These are phyloP conservation scores for Phlyctochytrium planicorne DNA, from an alignment of 192 early-diverging fungal genomes.

Conservation along the genomic window DNA sequence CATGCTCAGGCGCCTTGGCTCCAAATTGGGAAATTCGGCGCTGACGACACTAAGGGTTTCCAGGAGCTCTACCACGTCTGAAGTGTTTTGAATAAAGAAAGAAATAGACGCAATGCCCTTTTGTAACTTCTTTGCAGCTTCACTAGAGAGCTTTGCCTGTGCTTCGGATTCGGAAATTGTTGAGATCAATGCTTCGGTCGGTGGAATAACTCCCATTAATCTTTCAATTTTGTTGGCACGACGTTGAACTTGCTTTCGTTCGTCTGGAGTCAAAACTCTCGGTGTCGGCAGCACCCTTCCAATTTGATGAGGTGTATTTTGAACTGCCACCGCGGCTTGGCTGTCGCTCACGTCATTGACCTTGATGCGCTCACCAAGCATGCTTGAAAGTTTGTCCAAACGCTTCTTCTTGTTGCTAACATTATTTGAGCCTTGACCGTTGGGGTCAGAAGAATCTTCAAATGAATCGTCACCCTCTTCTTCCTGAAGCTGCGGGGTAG, in stretches of 20 bases:
- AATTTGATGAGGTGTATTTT: background rate
- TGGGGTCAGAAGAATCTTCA: background rate
- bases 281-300: constrained; percentile 4
- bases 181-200: constrained; percentile 25
- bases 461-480: constrained; percentile 19
- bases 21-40: background rate
- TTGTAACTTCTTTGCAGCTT: constrained; percentile 9
- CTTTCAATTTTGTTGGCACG: constrained; percentile 39
- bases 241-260: constrained; percentile 33
- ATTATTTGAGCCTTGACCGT: constrained; percentile 6
- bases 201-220: constrained; percentile 36
- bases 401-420: constrained; percentile 42
- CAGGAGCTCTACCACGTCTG: constrained; percentile 27
- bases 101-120: constrained; percentile 11
- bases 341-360: constrained; percentile 22
- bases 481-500: background rate
- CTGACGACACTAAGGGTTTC: constrained; percentile 16
- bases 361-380: constrained; percentile 46
- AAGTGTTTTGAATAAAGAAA: constrained; percentile 13
- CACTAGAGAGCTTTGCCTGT: background rate
- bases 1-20: background rate
- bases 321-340: constrained; percentile 9
- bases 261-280: constrained; percentile 35
- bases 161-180: constrained; percentile 10
- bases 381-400: constrained; percentile 43